Evolutionary conservation across 1,284 basidiomycete species (phyloP).

Genomic region (Cerrena zonata): DNA sequence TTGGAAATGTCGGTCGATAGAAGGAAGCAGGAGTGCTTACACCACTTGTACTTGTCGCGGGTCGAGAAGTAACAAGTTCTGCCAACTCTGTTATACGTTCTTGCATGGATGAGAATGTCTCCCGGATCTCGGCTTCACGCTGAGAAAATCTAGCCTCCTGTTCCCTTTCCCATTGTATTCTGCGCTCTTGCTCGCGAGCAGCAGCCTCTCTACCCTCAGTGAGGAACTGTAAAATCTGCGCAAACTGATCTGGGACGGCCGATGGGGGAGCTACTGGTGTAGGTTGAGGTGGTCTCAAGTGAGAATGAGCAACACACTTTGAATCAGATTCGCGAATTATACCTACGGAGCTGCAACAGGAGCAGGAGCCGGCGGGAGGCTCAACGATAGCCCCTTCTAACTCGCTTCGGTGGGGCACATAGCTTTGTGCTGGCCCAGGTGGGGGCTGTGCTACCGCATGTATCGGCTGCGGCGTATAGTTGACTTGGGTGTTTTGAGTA

Average conservation of each 20-base stretch:
- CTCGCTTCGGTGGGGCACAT: constrained; percentile 50
- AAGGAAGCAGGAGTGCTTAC: neutral
- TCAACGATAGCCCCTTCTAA: constrained; percentile 53
- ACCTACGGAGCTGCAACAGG: no score
- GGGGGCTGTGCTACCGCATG: no score
- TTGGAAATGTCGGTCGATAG: neutral
- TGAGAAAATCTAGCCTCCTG: constrained; percentile 54
- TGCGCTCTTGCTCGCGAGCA: constrained; percentile 51
- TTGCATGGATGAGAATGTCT: constrained; percentile 50
- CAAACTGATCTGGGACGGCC: constrained; percentile 32
- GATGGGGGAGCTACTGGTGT: neutral
- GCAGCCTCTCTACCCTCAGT: constrained; percentile 49
- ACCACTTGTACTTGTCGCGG: neutral
- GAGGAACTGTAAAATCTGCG: constrained; percentile 53
- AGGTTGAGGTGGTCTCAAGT: neutral
- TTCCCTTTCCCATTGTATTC: constrained; percentile 61
- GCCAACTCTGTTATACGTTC: constrained; percentile 52
- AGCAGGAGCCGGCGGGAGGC: constrained; percentile 33
- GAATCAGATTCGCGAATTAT: neutral
- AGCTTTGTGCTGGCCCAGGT: constrained; percentile 15
- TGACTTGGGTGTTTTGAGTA: constrained; percentile 11
- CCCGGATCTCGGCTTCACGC: constrained; percentile 54
- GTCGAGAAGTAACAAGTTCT: constrained; percentile 29
- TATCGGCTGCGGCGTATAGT: no score
- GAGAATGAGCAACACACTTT: neutral